Evolutionary conservation across 768 basidiomycete species (phyloP).

Genomic region (Kwoniella shandongensis): DNA sequence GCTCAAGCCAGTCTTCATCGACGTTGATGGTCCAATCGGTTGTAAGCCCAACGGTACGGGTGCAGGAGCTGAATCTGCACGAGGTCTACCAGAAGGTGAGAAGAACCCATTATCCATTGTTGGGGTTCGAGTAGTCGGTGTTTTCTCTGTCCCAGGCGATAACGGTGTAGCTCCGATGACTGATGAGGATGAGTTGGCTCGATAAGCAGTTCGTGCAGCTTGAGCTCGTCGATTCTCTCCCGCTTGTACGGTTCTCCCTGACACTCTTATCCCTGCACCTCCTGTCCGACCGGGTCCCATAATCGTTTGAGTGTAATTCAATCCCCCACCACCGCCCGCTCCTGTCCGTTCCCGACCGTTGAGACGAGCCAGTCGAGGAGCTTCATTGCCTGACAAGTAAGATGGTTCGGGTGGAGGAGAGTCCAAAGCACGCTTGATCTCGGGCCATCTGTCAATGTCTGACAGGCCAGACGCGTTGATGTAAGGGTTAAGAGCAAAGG

Average conservation of each 20-base stretch:
- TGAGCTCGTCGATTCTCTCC: slow-evolving; percentile 3
- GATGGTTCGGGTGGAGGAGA: slow-evolving; percentile 59
- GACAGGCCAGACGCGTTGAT: slow-evolving; percentile 75
- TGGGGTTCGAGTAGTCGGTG: slow-evolving; percentile 11
- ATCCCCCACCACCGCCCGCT: slow-evolving; percentile 56
- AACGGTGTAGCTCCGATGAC: slow-evolving; percentile 8
- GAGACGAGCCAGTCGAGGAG: slow-evolving; percentile 53
- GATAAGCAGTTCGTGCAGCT: slow-evolving; percentile 9
- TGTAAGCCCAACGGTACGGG: slow-evolving; percentile 13
- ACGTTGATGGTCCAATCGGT: not conserved
- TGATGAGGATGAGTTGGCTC: slow-evolving; percentile 28
- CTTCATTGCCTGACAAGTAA: slow-evolving; percentile 58
- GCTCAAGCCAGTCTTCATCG: slow-evolving; percentile 16
- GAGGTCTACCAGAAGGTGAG: slow-evolving; percentile 38
- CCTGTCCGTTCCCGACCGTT: slow-evolving; percentile 41
- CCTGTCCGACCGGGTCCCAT: slow-evolving; percentile 70
- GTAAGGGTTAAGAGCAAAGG: slow-evolving; percentile 76
- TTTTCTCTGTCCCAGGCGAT: slow-evolving; percentile 17
- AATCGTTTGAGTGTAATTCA: slow-evolving; percentile 87
- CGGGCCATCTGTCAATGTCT: slow-evolving; percentile 79
- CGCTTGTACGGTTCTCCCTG: slow-evolving; percentile 53
- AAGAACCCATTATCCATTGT: slow-evolving; percentile 36
- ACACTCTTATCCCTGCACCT: slow-evolving; percentile 72
- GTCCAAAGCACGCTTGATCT: slow-evolving; percentile 65
- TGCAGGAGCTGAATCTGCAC: slow-evolving; percentile 50